Evolutionary conservation across 352 stramenopile genomes (phyloP).

Genomic region (Phytophthora sojae): DNA sequence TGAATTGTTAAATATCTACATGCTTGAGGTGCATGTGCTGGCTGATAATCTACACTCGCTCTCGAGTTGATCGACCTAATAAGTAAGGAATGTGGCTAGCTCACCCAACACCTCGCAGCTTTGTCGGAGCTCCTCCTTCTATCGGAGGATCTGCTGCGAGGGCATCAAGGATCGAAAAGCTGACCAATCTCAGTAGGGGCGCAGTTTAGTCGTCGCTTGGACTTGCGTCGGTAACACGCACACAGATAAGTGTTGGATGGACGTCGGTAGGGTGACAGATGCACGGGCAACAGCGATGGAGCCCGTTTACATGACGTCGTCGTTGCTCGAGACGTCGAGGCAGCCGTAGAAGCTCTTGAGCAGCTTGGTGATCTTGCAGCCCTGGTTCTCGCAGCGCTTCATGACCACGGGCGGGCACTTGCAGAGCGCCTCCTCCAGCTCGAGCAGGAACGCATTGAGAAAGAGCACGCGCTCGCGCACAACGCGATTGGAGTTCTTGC

Average conservation of each 20-base stretch:
- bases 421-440: constrained; percentile 77
- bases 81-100: constrained; percentile 22
- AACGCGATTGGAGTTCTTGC: constrained; percentile 86
- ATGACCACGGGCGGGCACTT: constrained; percentile 82
- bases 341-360: constrained; percentile 90
- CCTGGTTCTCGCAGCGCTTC: constrained; percentile 78
- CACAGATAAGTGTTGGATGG: constrained; percentile 23
- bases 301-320: constrained; percentile 54
- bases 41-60: constrained; percentile 33
- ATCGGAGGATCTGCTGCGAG: constrained; percentile 28
- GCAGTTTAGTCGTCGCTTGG: constrained; percentile 17
- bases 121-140: constrained; percentile 33
- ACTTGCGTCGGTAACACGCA: constrained; percentile 17
- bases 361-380: constrained; percentile 85
- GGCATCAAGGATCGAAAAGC: background rate
- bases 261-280: background rate
- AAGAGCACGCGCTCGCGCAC: constrained; percentile 82
- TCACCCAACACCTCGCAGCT: constrained; percentile 13
- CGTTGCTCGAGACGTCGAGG: constrained; percentile 47
- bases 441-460: constrained; percentile 82
- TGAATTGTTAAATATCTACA: constrained; percentile 38
- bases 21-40: constrained; percentile 22
- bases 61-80: constrained; percentile 28
- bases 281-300: background rate
- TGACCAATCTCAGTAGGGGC: background rate